Evolutionary conservation across 2,329 filamentous ascomycete species (phyloP).

Genomic region (Beauveria medogensis): DNA sequence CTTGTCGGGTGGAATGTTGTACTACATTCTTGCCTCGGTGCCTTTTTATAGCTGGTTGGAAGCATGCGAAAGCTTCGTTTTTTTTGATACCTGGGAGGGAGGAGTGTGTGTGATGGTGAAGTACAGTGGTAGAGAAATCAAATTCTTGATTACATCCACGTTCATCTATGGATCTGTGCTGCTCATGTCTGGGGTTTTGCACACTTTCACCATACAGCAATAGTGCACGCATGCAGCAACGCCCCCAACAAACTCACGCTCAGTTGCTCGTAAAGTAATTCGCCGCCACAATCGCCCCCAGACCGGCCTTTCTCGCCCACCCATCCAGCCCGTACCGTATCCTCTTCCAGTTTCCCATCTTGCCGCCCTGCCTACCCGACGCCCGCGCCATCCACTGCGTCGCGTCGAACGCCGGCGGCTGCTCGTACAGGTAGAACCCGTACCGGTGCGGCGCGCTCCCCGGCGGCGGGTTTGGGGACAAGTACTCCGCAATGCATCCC

Average conservation of each 20-base stretch:
- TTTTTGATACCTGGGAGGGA: background rate
- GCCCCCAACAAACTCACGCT: background rate
- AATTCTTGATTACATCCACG: background rate
- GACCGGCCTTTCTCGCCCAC: slow-evolving; percentile 36
- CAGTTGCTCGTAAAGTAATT: slow-evolving; percentile 4
- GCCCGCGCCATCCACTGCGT: slow-evolving; percentile 19
- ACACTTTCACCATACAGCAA: too few species aligned
- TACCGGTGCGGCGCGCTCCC: slow-evolving; percentile 40
- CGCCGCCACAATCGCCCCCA: slow-evolving; percentile 29
- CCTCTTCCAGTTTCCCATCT: slow-evolving; percentile 26
- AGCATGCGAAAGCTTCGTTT: background rate
- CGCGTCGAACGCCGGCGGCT: slow-evolving; percentile 24
- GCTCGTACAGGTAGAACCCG: slow-evolving; percentile 39
- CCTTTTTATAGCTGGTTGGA: background rate
- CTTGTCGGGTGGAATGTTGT: background rate
- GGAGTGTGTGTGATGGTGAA: background rate
- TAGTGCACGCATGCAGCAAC: too few species aligned
- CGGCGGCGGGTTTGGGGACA: slow-evolving; percentile 37
- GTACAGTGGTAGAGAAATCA: background rate
- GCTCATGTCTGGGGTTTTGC: too few species aligned
- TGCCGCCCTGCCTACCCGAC: slow-evolving; percentile 26
- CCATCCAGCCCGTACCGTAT: slow-evolving; percentile 35
- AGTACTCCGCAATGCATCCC: slow-evolving; percentile 30
- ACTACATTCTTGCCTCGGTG: background rate
- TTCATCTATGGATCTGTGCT: background rate